Conservation (phyloP, 2,329 filamentous ascomycete genomes). For the Penicillium sp. region DNA sequence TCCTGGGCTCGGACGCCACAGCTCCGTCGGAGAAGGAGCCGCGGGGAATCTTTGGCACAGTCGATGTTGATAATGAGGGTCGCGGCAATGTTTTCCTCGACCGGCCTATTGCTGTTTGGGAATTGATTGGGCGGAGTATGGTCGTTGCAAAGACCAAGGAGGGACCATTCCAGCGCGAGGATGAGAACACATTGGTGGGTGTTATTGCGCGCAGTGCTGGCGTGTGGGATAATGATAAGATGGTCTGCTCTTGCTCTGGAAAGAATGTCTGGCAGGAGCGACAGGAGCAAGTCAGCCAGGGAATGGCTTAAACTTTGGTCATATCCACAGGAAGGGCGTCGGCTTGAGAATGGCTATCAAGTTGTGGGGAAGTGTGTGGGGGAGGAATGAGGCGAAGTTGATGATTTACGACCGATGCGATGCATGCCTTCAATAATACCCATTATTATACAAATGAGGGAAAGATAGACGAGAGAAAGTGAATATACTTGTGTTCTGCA, state of each 20-base stretch:
- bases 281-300: slow-evolving; percentile 83
- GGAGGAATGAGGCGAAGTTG: neutral
- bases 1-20: slow-evolving; percentile 39
- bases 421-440: slow-evolving; percentile 18
- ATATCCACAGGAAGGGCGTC: neutral
- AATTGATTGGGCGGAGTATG: slow-evolving; percentile 92
- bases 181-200: slow-evolving; percentile 84
- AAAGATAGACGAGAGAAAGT: neutral
- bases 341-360: neutral
- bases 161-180: slow-evolving; percentile 69
- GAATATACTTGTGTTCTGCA: neutral
- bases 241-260: slow-evolving; percentile 94
- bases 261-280: slow-evolving; percentile 99
- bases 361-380: neutral
- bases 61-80: slow-evolving; percentile 77
- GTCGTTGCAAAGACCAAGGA: slow-evolving; percentile 76
- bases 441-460: slow-evolving; percentile 11
- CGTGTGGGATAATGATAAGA: slow-evolving; percentile 99
- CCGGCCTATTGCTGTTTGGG: slow-evolving; percentile 86
- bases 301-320: slow-evolving; percentile 72
- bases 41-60: slow-evolving; percentile 72
- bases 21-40: slow-evolving; percentile 43
- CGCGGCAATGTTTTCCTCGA: slow-evolving; percentile 82
- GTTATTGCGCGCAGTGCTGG: slow-evolving; percentile 95
- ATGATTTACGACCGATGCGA: slow-evolving; percentile 11